phyloP scores from a whole-genome alignment of 768 basidiomycete species.

The Termitomyces sp. region DNA sequence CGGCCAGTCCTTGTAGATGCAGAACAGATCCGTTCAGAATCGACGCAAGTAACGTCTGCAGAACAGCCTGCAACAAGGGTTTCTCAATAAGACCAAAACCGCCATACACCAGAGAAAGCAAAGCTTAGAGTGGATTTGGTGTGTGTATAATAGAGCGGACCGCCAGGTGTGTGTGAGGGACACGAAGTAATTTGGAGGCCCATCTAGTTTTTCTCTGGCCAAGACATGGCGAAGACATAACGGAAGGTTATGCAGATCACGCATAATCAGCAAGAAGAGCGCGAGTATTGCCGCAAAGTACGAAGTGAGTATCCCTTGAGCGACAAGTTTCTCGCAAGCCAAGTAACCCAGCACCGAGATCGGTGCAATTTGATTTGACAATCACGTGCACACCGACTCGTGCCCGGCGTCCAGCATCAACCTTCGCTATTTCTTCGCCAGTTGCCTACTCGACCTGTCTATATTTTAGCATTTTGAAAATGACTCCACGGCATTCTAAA shows the following conservation, averaged over 20 bases:
- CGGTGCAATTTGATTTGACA: too few relatives aligned
- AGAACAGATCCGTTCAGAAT: constrained; percentile 4
- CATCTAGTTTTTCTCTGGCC: neutral
- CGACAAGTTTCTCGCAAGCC: neutral
- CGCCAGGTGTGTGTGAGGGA: constrained; percentile 30
- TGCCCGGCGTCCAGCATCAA: too few relatives aligned
- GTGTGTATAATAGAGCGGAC: too few relatives aligned
- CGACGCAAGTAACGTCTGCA: constrained; percentile 6
- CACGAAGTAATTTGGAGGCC: constrained; percentile 16
- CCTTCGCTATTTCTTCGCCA: too few relatives aligned
- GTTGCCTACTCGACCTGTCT: too few relatives aligned
- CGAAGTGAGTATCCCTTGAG: constrained; percentile 15
- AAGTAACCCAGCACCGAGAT: too few relatives aligned
- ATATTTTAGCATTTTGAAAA: too few relatives aligned
- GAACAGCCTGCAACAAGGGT: constrained; percentile 3
- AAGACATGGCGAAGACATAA: neutral
- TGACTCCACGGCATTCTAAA: too few relatives aligned
- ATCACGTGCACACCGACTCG: too few relatives aligned
- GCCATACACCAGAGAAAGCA: constrained; percentile 8
- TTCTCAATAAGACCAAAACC: neutral
- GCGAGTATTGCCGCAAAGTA: constrained; percentile 21
- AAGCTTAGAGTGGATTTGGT: constrained; percentile 6
- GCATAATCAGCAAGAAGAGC: constrained; percentile 16
- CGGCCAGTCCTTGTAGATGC: constrained; percentile 7
- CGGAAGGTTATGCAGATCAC: neutral